These are phyloP conservation scores for Rhodotorula diobovata DNA, from an alignment of 768 basidiomycete genomes.

Conservation along the genomic window DNA sequence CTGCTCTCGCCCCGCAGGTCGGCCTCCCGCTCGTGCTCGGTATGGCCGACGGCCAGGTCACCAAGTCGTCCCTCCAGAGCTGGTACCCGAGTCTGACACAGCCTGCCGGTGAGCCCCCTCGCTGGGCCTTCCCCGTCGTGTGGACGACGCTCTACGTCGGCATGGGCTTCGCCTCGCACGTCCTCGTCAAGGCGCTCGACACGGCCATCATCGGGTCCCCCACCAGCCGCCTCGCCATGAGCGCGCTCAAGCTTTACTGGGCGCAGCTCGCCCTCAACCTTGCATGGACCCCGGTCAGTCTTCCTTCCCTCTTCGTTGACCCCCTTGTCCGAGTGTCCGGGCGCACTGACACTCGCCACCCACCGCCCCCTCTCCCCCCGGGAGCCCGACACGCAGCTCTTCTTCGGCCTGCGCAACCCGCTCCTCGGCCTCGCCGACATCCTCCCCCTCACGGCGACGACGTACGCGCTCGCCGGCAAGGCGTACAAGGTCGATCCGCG, in stretches of 20 bases:
- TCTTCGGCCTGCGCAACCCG: conserved; percentile 34
- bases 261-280: conserved; percentile 39
- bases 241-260: conserved; percentile 39
- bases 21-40: conserved; percentile 39
- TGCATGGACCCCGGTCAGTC: conserved; percentile 37
- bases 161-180: conserved; percentile 33
- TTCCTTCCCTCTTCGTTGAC: neutral
- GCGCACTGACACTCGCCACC: neutral
- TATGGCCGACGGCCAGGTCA: conserved; percentile 27
- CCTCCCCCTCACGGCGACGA: conserved; percentile 15
- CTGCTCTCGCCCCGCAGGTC: conserved; percentile 9
- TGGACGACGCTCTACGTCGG: conserved; percentile 35
- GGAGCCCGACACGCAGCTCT: too few species aligned
- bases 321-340: neutral
- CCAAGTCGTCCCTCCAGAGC: conserved; percentile 29
- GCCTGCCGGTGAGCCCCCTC: conserved; percentile 30
- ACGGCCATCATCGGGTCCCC: conserved; percentile 15
- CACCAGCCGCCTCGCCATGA: conserved; percentile 12
- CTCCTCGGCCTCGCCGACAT: conserved; percentile 35
- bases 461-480: conserved; percentile 28
- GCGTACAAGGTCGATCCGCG: conserved; percentile 38
- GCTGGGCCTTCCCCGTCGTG: conserved; percentile 28
- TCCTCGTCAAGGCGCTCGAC: conserved; percentile 35
- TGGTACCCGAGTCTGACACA: conserved; percentile 29
- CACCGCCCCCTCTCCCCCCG: too few species aligned